Evolutionary conservation across 495 filamentous ascomycete species (phyloP).

Genomic region (Hypoxylon trugodes): DNA sequence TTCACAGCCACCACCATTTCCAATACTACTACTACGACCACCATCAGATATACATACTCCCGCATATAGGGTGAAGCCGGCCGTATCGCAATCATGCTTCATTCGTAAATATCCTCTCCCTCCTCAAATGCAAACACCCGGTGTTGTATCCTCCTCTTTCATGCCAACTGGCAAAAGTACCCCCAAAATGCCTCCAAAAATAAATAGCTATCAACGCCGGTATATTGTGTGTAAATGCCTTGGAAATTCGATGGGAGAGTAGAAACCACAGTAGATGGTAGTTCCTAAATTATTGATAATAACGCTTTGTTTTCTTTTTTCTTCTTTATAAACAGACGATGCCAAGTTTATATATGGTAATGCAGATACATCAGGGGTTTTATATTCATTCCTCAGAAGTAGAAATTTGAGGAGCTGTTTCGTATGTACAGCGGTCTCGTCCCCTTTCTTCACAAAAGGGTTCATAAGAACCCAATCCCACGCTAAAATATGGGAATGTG

Average conservation of each 20-base stretch:
- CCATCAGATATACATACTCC: not conserved
- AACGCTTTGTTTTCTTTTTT: conserved; percentile 2
- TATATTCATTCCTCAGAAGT: conserved; percentile 38
- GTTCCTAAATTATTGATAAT: not conserved
- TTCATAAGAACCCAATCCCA: conserved; percentile 2
- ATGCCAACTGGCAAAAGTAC: not conserved
- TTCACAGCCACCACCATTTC: not conserved
- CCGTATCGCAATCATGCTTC: conserved; percentile 8
- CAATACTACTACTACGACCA: not conserved
- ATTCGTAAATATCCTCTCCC: not conserved
- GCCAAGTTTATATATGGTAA: conserved; percentile 22
- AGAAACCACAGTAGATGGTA: no score
- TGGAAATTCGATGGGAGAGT: no score
- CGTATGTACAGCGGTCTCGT: conserved; percentile 9
- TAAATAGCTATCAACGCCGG: conserved; percentile 7
- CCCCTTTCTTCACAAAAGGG: not conserved
- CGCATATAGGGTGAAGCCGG: not conserved
- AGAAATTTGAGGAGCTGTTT: conserved; percentile 27
- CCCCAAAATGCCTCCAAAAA: not conserved
- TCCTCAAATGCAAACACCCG: no score
- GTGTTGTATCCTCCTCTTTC: not conserved
- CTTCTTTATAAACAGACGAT: conserved; percentile 4
- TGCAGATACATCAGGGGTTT: conserved; percentile 23
- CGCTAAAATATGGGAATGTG: not conserved
- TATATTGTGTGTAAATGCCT: conserved; percentile 21